phyloP scores from a whole-genome alignment of 352 stramenopile species.

The Aphanomyces astaci region DNA sequence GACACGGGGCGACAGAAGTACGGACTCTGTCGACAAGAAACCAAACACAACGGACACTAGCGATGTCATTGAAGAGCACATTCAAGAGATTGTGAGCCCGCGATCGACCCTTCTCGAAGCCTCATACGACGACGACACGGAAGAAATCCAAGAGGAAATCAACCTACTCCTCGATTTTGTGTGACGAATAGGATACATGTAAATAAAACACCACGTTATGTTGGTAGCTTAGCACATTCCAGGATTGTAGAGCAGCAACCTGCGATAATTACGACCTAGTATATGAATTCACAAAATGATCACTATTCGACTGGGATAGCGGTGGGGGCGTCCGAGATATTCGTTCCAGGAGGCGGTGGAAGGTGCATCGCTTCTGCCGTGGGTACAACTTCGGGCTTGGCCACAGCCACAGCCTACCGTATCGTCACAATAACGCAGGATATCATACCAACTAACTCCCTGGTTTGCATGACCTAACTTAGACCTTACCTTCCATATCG shows the following conservation, averaged over 20 bases:
- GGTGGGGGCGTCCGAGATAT: background rate
- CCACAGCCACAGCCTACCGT: background rate
- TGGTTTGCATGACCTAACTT: too few species aligned
- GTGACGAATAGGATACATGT: background rate
- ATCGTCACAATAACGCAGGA: background rate
- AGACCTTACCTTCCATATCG: conserved; percentile 35
- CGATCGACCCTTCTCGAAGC: background rate
- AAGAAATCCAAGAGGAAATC: conserved; percentile 12
- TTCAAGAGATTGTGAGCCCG: background rate
- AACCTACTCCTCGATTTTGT: conserved; percentile 12
- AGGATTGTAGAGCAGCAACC: too few species aligned
- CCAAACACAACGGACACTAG: background rate
- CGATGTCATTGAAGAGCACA: conserved; percentile 7
- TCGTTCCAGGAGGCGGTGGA: background rate
- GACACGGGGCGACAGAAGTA: background rate
- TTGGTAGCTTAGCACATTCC: too few species aligned
- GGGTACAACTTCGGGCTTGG: background rate
- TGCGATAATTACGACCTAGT: too few species aligned
- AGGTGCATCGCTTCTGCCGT: background rate
- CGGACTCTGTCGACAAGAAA: background rate
- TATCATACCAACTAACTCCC: too few species aligned
- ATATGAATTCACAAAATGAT: too few species aligned
- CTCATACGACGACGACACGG: background rate
- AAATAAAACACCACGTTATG: too few species aligned
- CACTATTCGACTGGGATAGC: background rate